Evolutionary conservation across 805 yeast genomes (phyloP).

Genomic region (Myxozyma vanderwaltii): DNA sequence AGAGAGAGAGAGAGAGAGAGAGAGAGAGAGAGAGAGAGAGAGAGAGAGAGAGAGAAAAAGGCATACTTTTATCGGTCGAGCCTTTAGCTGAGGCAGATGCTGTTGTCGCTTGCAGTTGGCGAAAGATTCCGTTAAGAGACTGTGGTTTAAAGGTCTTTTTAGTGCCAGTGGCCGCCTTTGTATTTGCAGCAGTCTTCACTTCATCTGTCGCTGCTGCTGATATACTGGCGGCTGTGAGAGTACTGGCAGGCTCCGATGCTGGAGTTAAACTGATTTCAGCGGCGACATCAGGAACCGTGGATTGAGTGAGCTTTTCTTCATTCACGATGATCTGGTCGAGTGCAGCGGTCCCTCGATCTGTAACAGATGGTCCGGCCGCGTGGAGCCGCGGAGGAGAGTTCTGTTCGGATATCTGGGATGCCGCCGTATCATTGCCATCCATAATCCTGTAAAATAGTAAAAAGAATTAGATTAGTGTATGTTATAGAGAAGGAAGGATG

Average conservation of each 20-base stretch:
- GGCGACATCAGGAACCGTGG: background rate
- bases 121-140: constrained; percentile 42
- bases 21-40: too few relatives aligned
- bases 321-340: background rate
- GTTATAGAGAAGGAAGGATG: background rate
- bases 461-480: background rate
- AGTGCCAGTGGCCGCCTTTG: constrained; percentile 1
- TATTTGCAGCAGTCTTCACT: background rate
- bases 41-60: background rate
- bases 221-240: background rate
- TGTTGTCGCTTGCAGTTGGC: constrained; percentile 25
- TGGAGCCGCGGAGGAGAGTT: constrained; percentile 13
- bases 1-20: too few relatives aligned
- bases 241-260: background rate
- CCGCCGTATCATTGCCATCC: constrained; percentile 32
- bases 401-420: constrained; percentile 19
- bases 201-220: background rate
- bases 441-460: constrained; percentile 24
- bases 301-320: background rate
- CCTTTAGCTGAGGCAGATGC: constrained; percentile 12
- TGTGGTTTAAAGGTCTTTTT: constrained; percentile 45
- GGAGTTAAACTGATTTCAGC: background rate
- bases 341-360: constrained; percentile 7
- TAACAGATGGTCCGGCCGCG: constrained; percentile 10
- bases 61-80: constrained; percentile 20